A percentile compares a stretch with the other conserved stretches of the same genome.
phyloP scores from a whole-genome alignment of 257 asterid genomes.

The Jacaranda copaia region DNA sequence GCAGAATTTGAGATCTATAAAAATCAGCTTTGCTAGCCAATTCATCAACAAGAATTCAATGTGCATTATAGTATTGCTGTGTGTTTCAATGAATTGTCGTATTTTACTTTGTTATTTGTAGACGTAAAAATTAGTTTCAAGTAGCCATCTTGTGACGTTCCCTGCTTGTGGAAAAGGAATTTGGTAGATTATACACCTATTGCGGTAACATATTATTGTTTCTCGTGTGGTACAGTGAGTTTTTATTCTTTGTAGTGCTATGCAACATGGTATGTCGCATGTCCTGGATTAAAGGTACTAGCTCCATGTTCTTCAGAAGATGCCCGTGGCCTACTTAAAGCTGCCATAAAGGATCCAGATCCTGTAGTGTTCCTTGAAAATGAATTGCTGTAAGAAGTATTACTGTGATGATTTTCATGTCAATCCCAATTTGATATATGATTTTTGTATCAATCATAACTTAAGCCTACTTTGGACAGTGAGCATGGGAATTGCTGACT shows the following conservation, averaged over 20 bases:
- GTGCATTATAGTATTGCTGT: slow-evolving; percentile 8
- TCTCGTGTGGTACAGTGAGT: slow-evolving; percentile 17
- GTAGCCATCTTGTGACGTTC: background rate
- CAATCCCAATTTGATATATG: background rate
- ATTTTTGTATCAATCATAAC: slow-evolving; percentile 21
- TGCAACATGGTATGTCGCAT: slow-evolving; percentile 85
- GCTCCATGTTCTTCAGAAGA: slow-evolving; percentile 92
- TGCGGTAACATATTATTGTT: background rate
- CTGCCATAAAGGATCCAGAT: slow-evolving; percentile 96
- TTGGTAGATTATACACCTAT: slow-evolving; percentile 1
- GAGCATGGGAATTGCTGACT: too few species aligned
- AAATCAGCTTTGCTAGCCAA: background rate
- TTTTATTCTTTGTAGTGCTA: slow-evolving; percentile 66
- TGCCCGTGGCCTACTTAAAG: slow-evolving; percentile 93
- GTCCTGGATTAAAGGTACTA: slow-evolving; percentile 87
- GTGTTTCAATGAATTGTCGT: background rate
- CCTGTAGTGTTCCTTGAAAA: slow-evolving; percentile 92
- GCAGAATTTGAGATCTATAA: background rate
- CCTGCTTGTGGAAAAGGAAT: slow-evolving; percentile 29
- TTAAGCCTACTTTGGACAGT: background rate
- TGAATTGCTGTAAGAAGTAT: slow-evolving; percentile 74
- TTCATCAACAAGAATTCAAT: slow-evolving; percentile 21
- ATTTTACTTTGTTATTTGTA: too few species aligned
- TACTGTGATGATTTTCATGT: background rate
- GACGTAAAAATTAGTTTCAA: background rate